Conservation (phyloP, 192 early-diverging fungal genomes). For the Backusella sp. region DNA sequence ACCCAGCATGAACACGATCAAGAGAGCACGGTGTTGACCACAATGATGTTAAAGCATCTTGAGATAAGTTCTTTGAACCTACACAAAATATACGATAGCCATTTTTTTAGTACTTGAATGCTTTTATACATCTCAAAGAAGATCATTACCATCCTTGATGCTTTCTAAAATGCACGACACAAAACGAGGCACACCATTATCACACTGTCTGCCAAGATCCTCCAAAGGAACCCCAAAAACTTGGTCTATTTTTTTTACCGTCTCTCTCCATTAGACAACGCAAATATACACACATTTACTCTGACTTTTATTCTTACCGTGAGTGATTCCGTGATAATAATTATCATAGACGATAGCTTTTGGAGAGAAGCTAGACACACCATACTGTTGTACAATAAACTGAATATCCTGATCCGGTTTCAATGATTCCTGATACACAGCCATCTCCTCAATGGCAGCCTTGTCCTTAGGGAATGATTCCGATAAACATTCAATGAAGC, state of each 20-base stretch:
- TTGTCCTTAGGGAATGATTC: slow-evolving; percentile 47
- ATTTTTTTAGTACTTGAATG: not conserved
- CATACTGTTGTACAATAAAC: slow-evolving; percentile 73
- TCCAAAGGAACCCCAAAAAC: slow-evolving; percentile 75
- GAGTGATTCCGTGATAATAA: slow-evolving; percentile 63
- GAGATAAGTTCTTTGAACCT: slow-evolving; percentile 1
- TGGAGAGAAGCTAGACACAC: slow-evolving; percentile 65
- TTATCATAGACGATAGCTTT: slow-evolving; percentile 71
- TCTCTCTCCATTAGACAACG: not conserved
- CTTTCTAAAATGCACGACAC: slow-evolving; percentile 57
- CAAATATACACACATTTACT: not conserved
- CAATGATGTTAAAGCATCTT: slow-evolving; percentile 26
- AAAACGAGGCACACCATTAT: slow-evolving; percentile 61
- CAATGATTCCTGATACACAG: slow-evolving; percentile 65
- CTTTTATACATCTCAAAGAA: not conserved
- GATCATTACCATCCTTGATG: slow-evolving; percentile 49
- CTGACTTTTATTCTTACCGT: slow-evolving; percentile 36
- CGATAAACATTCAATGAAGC: slow-evolving; percentile 49
- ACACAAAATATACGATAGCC: too few relatives aligned
- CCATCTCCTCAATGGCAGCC: slow-evolving; percentile 57
- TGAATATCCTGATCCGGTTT: slow-evolving; percentile 77
- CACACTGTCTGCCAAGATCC: slow-evolving; percentile 58
- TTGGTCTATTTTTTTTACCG: slow-evolving; percentile 49
- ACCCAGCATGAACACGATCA: slow-evolving; percentile 59
- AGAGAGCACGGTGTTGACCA: slow-evolving; percentile 65